These are phyloP conservation scores for Aspergillus diversus DNA, from an alignment of 495 filamentous ascomycete genomes.

Conservation along the genomic window DNA sequence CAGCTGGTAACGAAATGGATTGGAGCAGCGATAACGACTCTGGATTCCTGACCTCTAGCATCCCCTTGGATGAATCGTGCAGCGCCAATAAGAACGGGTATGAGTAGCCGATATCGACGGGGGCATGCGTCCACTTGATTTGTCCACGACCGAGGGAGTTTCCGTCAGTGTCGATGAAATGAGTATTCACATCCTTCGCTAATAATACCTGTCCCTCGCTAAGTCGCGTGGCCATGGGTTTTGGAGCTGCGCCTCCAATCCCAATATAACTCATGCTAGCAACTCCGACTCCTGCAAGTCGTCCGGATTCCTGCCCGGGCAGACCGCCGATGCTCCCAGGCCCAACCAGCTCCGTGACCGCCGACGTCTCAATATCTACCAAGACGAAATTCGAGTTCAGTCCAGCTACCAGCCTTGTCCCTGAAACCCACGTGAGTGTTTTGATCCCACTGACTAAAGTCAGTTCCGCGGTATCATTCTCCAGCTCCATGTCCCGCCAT, in stretches of 20 bases:
- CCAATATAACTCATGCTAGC: constrained; percentile 95
- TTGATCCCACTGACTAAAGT: constrained; percentile 77
- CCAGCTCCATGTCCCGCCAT: constrained; percentile 93
- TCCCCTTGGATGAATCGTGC: constrained; percentile 80
- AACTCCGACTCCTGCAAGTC: constrained; percentile 68
- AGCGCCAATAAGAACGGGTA: constrained; percentile 94
- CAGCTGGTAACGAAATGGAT: constrained; percentile 76
- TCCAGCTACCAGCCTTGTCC: constrained; percentile 81
- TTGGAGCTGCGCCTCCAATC: constrained; percentile 85
- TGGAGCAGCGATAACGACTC: constrained; percentile 87
- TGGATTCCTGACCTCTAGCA: constrained; percentile 89
- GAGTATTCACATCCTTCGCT: constrained; percentile 92
- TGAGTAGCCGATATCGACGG: constrained; percentile 89
- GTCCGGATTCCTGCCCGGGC: constrained; percentile 61
- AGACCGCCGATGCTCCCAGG: constrained; percentile 74
- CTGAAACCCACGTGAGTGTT: constrained; percentile 86
- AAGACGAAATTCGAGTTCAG: constrained; percentile 87
- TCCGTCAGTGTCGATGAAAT: constrained; percentile 85
- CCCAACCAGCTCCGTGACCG: constrained; percentile 75
- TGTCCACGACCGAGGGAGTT: constrained; percentile 83
- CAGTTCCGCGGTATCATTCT: constrained; percentile 72
- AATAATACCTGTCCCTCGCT: constrained; percentile 83
- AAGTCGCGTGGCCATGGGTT: constrained; percentile 82
- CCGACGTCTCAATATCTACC: constrained; percentile 76
- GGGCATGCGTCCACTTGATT: constrained; percentile 86